phyloP scores from a whole-genome alignment of 1,284 basidiomycete species.

The Ustilago xerochloae region DNA sequence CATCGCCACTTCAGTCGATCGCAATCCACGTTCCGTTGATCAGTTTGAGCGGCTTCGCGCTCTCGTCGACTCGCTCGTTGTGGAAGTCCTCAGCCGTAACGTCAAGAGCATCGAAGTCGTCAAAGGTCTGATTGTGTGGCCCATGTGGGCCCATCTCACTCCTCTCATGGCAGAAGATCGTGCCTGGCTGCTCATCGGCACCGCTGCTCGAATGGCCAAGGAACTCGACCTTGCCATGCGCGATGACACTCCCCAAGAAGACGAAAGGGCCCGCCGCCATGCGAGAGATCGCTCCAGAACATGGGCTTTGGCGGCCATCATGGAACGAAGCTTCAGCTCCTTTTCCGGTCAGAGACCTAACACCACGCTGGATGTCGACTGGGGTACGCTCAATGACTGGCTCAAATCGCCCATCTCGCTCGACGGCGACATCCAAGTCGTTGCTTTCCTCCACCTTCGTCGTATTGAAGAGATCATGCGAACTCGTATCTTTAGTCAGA shows the following conservation, averaged over 20 bases:
- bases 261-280: constrained; percentile 37
- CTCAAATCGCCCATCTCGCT: constrained; percentile 44
- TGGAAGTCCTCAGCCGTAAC: constrained; percentile 49
- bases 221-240: constrained; percentile 47
- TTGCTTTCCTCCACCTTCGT: constrained; percentile 41
- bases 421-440: constrained; percentile 43
- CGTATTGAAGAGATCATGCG: constrained; percentile 50
- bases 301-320: constrained; percentile 48
- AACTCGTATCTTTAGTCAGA: constrained; percentile 48
- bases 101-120: constrained; percentile 50
- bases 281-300: constrained; percentile 46
- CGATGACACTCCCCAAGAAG: constrained; percentile 33
- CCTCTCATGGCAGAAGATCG: constrained; percentile 49
- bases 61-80: constrained; percentile 45
- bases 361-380: constrained; percentile 46
- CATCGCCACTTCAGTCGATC: constrained; percentile 44
- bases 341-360: constrained; percentile 49
- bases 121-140: constrained; percentile 49
- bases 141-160: constrained; percentile 51
- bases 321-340: constrained; percentile 49
- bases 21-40: constrained; percentile 33
- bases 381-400: constrained; percentile 49
- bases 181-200: constrained; percentile 48
- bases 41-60: constrained; percentile 41
- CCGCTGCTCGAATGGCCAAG: constrained; percentile 47